Evolutionary conservation across 2,329 filamentous ascomycete genomes (phyloP).

Genomic region (Aspergillus udagawae): DNA sequence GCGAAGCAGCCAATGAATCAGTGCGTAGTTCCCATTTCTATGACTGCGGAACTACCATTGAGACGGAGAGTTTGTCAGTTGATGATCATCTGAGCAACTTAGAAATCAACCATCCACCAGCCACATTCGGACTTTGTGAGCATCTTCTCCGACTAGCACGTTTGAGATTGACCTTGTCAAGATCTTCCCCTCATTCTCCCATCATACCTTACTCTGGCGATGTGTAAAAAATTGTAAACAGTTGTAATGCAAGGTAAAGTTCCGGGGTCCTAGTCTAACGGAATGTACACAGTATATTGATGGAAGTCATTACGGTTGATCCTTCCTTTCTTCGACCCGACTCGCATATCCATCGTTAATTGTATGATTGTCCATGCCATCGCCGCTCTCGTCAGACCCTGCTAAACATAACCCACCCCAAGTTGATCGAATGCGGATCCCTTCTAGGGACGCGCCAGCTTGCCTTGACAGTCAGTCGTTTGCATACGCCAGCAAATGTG

Average conservation of each 20-base stretch:
- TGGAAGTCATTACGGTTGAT: neutral
- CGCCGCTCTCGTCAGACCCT: neutral
- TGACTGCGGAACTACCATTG: neutral
- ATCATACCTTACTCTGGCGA: neutral
- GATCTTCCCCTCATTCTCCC: neutral
- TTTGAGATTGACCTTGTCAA: neutral
- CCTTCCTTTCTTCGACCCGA: neutral
- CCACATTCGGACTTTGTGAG: neutral
- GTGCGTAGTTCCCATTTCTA: neutral
- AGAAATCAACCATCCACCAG: neutral
- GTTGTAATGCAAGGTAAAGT: neutral
- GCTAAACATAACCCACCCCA: neutral
- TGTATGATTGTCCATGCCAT: neutral
- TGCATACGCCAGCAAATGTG: neutral
- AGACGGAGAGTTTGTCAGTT: neutral
- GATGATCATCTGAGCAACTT: neutral
- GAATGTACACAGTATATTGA: neutral
- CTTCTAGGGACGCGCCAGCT: neutral
- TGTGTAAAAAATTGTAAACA: neutral
- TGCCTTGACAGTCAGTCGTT: neutral
- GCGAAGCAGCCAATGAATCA: neutral
- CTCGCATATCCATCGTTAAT: neutral
- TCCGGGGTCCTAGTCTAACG: neutral
- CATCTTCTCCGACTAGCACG: neutral
- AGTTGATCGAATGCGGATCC: neutral